phyloP scores from a whole-genome alignment of 768 basidiomycete genomes.

The Mycena haematopus region DNA sequence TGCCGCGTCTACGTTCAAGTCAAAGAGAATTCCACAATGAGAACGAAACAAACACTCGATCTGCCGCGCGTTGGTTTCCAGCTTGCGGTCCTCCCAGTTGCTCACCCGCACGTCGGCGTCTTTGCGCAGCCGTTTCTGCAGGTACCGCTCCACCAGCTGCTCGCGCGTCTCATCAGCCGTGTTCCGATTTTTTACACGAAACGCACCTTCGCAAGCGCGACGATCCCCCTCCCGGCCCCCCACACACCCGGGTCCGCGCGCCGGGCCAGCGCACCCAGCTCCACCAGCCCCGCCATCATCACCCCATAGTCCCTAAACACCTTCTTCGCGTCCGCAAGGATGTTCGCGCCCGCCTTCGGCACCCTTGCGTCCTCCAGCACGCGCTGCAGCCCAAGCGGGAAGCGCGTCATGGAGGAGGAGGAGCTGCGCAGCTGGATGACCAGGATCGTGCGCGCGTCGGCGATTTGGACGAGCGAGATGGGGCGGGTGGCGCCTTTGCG shows the following conservation, averaged over 20 bases:
- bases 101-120: slow-evolving; percentile 36
- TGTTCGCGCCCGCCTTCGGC: slow-evolving; percentile 28
- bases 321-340: slow-evolving; percentile 44
- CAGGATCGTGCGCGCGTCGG: slow-evolving; percentile 21
- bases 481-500: slow-evolving; percentile 15
- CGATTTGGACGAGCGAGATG: slow-evolving; percentile 26
- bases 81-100: slow-evolving; percentile 42
- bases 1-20: slow-evolving; percentile 41
- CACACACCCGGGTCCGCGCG: slow-evolving; percentile 36
- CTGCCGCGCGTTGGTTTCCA: slow-evolving; percentile 31
- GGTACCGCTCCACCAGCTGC: slow-evolving; percentile 42
- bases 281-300: slow-evolving; percentile 41
- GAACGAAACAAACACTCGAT: slow-evolving; percentile 36
- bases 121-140: slow-evolving; percentile 39
- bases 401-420: slow-evolving; percentile 9
- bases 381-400: slow-evolving; percentile 16
- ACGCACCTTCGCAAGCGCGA: slow-evolving; percentile 41
- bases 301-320: slow-evolving; percentile 47
- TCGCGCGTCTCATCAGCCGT: background rate
- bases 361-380: slow-evolving; percentile 23
- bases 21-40: background rate
- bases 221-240: slow-evolving; percentile 32
- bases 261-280: slow-evolving; percentile 41
- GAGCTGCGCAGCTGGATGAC: slow-evolving; percentile 22
- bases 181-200: background rate